Base-by-base conservation (phyloP, 805 yeast species). In the Cyberlindnera saturnus region DNA sequence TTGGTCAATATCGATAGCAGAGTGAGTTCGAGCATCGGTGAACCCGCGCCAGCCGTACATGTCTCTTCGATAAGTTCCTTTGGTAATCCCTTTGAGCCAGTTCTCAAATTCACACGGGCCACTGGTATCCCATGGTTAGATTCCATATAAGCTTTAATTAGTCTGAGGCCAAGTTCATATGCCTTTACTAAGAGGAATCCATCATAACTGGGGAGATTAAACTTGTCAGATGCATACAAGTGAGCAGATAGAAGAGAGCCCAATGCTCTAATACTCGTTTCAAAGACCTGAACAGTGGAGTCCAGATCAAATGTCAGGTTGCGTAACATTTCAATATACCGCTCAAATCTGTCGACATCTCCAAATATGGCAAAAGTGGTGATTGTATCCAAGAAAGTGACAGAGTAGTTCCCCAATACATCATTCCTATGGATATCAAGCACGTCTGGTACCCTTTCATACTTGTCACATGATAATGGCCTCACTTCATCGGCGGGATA, bases 191-290 rank as follows among this genome's bases (percentile, higher is more conserved):
- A 63, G n/a, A 90, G 64, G 44, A 79, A 80, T 5, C 95, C 95
- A 55, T 85, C 79, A 59, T 90, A 88, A 0, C 60, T 59, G 2
- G 58, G 59, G 1, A 71, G 55, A 11, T 60, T 46, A 49, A 65
- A 62, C 37, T 55, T 54, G 18, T 60, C 61, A 4, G 55, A 54
- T 0, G 87, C 86, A 55, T 77, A 83, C 36, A 87, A 64, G 64
- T 90, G 97, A 0, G 87, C 78, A 2, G 91, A 81, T 18, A 90
- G 57, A 28, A 90, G 66, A 0, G 96, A 88, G 0, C 98, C 98
- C 20, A 90, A 57, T 2, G 86, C 76, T 33, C 98, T 65, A 15
- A 91, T 90, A 5, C 88, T 78, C 3, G 86, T 74, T 61, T 90
- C 98, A 61, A 90, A 90, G 1, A 90, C 95, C 57, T 90, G 97